Evolutionary conservation across 305 asterid genomes (phyloP).

Genomic region (Fraxinus sp.): DNA sequence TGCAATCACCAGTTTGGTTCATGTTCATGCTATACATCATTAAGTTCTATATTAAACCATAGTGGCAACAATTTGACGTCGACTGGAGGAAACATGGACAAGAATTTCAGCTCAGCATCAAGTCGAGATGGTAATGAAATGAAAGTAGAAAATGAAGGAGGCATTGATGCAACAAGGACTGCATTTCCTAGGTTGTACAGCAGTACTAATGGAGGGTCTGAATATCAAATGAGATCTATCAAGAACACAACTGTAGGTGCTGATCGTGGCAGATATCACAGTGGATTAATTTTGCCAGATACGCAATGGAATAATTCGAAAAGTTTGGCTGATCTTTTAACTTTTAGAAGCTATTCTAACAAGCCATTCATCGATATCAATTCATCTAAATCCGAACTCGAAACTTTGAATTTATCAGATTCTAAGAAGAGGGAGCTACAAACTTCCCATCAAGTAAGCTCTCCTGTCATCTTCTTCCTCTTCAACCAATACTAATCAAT

Average conservation of each 20-base stretch:
- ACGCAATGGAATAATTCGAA: conserved; percentile 2
- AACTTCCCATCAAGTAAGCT: conserved; percentile 27
- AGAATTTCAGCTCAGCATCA: neutral
- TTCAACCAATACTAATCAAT: neutral
- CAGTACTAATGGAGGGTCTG: neutral
- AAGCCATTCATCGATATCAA: conserved; percentile 27
- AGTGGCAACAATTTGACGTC: neutral
- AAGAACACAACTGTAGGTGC: neutral
- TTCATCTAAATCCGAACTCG: conserved; percentile 16
- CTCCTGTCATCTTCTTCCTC: neutral
- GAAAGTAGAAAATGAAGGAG: neutral
- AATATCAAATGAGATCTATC: neutral
- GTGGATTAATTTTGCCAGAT: neutral
- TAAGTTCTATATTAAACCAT: neutral
- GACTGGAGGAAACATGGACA: neutral
- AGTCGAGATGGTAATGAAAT: neutral
- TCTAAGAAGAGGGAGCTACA: conserved; percentile 21
- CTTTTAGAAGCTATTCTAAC: conserved; percentile 2
- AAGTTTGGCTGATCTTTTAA: conserved; percentile 18
- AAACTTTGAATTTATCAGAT: conserved; percentile 17
- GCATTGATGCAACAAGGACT: neutral
- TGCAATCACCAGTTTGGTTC: neutral
- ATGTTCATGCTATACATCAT: neutral
- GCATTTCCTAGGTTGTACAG: neutral
- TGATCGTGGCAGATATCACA: neutral